phyloP scores from a whole-genome alignment of 148 eudicot species.

The Amaranthus hypochondriacus region DNA sequence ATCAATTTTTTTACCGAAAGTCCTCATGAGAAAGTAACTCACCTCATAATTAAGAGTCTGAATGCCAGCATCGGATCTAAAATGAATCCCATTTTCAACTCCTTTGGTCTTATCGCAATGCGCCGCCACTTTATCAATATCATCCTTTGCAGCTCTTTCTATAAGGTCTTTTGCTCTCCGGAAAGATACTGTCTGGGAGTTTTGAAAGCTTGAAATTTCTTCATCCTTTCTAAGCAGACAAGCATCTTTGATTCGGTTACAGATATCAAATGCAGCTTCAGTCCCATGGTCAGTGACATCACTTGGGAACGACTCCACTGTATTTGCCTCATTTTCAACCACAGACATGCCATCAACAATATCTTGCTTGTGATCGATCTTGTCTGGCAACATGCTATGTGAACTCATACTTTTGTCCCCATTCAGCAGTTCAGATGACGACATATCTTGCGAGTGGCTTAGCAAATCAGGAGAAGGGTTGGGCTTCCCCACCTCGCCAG shows the following conservation, averaged over 20 bases:
- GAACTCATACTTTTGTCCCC: slow-evolving; percentile 19
- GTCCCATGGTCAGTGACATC: slow-evolving; percentile 18
- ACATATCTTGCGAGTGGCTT: slow-evolving; percentile 29
- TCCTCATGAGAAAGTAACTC: slow-evolving; percentile 47
- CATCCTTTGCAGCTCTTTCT: slow-evolving; percentile 27
- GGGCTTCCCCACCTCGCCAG: slow-evolving; percentile 28
- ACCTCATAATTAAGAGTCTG: slow-evolving; percentile 45
- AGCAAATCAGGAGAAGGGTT: slow-evolving; percentile 17
- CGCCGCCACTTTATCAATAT: slow-evolving; percentile 27
- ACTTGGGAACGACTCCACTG: slow-evolving; percentile 5
- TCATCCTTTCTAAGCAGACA: slow-evolving; percentile 26
- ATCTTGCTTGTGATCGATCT: slow-evolving; percentile 14
- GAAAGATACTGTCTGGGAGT: slow-evolving; percentile 26
- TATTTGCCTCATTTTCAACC: slow-evolving; percentile 22
- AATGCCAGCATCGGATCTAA: slow-evolving; percentile 27
- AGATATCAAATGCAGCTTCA: slow-evolving; percentile 28
- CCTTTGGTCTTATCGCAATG: slow-evolving; percentile 23
- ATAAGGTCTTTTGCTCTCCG: slow-evolving; percentile 27
- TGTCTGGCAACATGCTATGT: slow-evolving; percentile 6
- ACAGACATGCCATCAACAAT: slow-evolving; percentile 15
- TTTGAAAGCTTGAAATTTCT: slow-evolving; percentile 18
- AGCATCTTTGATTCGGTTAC: slow-evolving; percentile 25
- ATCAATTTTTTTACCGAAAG: slow-evolving; percentile 35
- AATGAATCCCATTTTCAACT: slow-evolving; percentile 13
- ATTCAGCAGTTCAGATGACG: slow-evolving; percentile 13